Percentiles rank a stretch among this genome's conserved stretches.
These are phyloP conservation scores for Trametes elegans DNA, from an alignment of 768 basidiomycete species.

Conservation along the genomic window DNA sequence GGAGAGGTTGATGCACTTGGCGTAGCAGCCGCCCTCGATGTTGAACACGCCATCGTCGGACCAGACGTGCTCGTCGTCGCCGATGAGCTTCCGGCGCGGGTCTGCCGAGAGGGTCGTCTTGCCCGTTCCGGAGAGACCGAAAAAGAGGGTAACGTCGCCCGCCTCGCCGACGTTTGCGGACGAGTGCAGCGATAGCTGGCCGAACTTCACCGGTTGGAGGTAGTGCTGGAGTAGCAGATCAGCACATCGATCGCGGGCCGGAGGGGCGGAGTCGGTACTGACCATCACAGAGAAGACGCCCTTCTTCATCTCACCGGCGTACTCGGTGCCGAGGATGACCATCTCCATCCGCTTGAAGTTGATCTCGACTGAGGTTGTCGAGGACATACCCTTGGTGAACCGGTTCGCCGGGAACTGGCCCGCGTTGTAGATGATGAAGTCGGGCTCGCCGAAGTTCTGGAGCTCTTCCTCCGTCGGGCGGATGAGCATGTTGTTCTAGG, in stretches of 20 bases:
- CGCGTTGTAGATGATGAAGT: conserved; percentile 99
- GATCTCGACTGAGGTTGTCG: conserved; percentile 97
- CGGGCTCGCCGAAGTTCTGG: conserved; percentile 92
- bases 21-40: conserved; percentile 99
- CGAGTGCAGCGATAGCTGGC: conserved; percentile 95
- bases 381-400: conserved; percentile 99
- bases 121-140: conserved; percentile 96
- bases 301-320: conserved; percentile 99
- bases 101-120: conserved; percentile 99
- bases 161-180: conserved; percentile 94
- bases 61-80: conserved; percentile 99
- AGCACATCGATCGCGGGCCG: conserved; percentile 1
- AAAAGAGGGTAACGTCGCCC: conserved; percentile 96
- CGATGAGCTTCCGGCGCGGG: conserved; percentile 89
- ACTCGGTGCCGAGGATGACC: conserved; percentile 99
- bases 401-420: conserved; percentile 99
- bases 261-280: conserved; percentile 18
- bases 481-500: conserved; percentile 98
- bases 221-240: conserved; percentile 64
- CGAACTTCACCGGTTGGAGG: conserved; percentile 97
- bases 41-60: conserved; percentile 99
- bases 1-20: conserved; percentile 96
- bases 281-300: conserved; percentile 99
- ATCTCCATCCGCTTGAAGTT: conserved; percentile 99
- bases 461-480: conserved; percentile 95